Evolutionary conservation across 305 asterid species (phyloP).

Genomic region (Euphrasia arctica): DNA sequence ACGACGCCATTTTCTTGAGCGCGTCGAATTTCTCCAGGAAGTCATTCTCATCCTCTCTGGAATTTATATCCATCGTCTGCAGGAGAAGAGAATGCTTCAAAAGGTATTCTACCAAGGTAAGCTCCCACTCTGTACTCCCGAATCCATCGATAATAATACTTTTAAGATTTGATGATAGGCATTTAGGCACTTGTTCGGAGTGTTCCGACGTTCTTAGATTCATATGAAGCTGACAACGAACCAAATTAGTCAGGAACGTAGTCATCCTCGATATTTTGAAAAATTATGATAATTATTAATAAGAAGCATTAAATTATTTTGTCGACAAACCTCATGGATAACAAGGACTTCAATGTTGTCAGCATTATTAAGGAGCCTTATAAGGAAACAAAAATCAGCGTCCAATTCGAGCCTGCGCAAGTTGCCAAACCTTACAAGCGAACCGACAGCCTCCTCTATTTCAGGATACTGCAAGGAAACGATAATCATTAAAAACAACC

Average conservation of each 20-base stretch:
- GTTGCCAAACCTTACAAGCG: not conserved
- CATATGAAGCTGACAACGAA: not conserved
- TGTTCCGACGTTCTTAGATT: not conserved
- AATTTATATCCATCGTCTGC: slow-evolving; percentile 5
- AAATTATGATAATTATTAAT: too few species aligned
- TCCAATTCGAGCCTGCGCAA: not conserved
- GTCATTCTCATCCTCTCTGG: not conserved
- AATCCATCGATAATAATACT: too few species aligned
- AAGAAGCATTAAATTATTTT: too few species aligned
- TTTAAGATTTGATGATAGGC: not conserved
- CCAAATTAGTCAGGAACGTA: not conserved
- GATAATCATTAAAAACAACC: too few species aligned
- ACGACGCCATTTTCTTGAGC: not conserved
- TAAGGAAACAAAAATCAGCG: not conserved
- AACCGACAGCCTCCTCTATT: not conserved
- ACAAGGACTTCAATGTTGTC: not conserved
- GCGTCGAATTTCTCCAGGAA: not conserved
- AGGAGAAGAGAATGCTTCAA: slow-evolving; percentile 5
- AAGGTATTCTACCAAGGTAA: not conserved
- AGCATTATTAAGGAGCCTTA: not conserved
- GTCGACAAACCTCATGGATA: not conserved
- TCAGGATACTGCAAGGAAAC: not conserved
- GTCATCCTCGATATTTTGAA: not conserved
- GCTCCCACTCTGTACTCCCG: not conserved
- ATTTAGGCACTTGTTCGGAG: not conserved